Evolutionary conservation across 257 asterid genomes (phyloP).

Genomic region (Penstemon eatonii): DNA sequence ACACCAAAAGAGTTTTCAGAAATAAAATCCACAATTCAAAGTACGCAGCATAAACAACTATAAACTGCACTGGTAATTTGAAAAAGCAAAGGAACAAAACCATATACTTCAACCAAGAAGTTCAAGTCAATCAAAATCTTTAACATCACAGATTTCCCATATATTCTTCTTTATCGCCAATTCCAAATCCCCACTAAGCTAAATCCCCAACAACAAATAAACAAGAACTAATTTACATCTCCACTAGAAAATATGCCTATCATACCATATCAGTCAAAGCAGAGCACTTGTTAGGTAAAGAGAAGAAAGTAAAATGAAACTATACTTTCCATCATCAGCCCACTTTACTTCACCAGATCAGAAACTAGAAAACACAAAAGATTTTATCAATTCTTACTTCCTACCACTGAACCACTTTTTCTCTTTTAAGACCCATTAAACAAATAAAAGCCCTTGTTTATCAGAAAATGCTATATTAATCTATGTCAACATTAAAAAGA

Average conservation of each 20-base stretch:
- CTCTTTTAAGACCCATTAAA: background rate
- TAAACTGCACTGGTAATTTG: background rate
- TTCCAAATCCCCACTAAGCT: constrained; percentile 21
- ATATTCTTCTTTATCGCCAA: constrained; percentile 25
- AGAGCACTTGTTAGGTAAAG: constrained; percentile 23
- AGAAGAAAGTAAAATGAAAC: constrained; percentile 27
- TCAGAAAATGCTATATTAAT: too few species aligned
- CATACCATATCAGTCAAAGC: constrained; percentile 26
- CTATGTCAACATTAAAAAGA: too few species aligned
- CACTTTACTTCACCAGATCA: constrained; percentile 37
- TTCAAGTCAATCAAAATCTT: constrained; percentile 20
- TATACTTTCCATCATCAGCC: constrained; percentile 28
- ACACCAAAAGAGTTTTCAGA: constrained; percentile 12
- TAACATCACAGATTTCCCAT: constrained; percentile 13
- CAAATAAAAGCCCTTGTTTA: background rate
- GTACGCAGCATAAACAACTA: constrained; percentile 14
- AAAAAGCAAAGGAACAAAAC: constrained; percentile 14
- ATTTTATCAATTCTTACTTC: constrained; percentile 21
- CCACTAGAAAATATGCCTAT: background rate
- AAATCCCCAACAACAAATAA: constrained; percentile 24
- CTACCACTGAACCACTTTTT: constrained; percentile 6
- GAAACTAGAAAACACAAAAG: constrained; percentile 23
- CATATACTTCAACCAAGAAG: constrained; percentile 3
- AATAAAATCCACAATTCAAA: constrained; percentile 17
- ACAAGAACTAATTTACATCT: constrained; percentile 5